A percentile compares a stretch with the other conserved stretches of the same genome.
phyloP scores from a whole-genome alignment of 805 yeast genomes.

The Starmerella tilneyi region DNA sequence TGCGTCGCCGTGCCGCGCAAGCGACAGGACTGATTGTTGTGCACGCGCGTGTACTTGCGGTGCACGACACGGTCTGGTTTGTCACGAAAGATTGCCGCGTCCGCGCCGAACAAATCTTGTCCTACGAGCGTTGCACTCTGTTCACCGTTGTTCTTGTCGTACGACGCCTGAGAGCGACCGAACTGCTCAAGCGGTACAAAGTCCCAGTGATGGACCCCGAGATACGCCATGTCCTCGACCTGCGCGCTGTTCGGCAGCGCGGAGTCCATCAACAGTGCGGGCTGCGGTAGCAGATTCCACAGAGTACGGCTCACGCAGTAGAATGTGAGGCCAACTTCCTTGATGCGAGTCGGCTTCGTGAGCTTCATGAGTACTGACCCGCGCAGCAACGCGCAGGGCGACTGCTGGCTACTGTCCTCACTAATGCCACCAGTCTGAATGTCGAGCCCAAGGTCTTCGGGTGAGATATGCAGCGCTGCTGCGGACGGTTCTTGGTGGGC shows the following conservation, averaged over 20 bases:
- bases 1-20: slow-evolving; percentile 15
- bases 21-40: slow-evolving; percentile 14
- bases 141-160: slow-evolving; percentile 16
- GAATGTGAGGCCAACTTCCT: slow-evolving; percentile 51
- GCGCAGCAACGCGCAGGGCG: slow-evolving; percentile 46
- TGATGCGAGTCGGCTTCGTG: slow-evolving; percentile 60
- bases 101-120: slow-evolving; percentile 31
- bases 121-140: slow-evolving; percentile 26
- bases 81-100: slow-evolving; percentile 24
- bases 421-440: slow-evolving; percentile 14
- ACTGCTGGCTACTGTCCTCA: background rate
- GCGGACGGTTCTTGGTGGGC: background rate
- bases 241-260: slow-evolving; percentile 27
- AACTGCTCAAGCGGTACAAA: slow-evolving; percentile 28
- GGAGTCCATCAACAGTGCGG: slow-evolving; percentile 25
- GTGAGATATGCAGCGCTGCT: background rate
- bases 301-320: slow-evolving; percentile 66
- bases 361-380: slow-evolving; percentile 68
- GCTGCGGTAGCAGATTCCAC: slow-evolving; percentile 65
- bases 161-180: slow-evolving; percentile 17
- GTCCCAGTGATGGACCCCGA: slow-evolving; percentile 32
- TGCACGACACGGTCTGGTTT: slow-evolving; percentile 17
- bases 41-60: slow-evolving; percentile 17
- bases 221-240: slow-evolving; percentile 28
- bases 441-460: slow-evolving; percentile 6